Conservation (phyloP, 1,284 basidiomycete genomes). For the Cutaneotrichosporon daszewskae region DNA sequence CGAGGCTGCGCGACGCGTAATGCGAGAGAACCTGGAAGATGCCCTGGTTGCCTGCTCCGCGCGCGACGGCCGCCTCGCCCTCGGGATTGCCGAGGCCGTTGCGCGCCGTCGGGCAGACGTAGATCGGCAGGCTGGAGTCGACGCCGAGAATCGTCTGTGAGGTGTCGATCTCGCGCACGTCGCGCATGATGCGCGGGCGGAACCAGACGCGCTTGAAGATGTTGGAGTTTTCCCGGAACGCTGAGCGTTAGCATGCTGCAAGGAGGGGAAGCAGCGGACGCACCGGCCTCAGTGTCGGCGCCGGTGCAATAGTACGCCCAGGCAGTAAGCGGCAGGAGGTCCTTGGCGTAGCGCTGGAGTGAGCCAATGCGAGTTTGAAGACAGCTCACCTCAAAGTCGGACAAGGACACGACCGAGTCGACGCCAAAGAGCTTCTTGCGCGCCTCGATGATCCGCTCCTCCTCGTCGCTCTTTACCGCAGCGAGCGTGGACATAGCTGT, state of each 20-base stretch:
- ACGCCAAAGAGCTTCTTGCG: conserved; percentile 27
- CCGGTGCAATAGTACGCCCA: conserved; percentile 74
- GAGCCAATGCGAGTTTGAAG: too few relatives aligned
- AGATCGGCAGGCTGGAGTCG: conserved; percentile 65
- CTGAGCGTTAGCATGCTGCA: conserved; percentile 5
- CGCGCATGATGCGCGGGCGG: conserved; percentile 66
- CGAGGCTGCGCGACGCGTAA: conserved; percentile 46
- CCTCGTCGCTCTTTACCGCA: conserved; percentile 11
- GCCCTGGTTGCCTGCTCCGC: conserved; percentile 44
- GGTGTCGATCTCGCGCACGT: conserved; percentile 63
- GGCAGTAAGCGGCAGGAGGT: conserved; percentile 63
- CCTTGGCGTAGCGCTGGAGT: conserved; percentile 52
- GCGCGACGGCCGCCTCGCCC: conserved; percentile 50
- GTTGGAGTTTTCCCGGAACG: conserved; percentile 57
- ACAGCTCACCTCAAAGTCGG: conserved; percentile 38
- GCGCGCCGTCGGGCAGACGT: conserved; percentile 63
- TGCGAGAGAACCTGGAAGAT: conserved; percentile 49
- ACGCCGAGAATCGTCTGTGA: conserved; percentile 69
- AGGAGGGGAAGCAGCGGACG: conserved; percentile 24
- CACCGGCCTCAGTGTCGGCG: conserved; percentile 69
- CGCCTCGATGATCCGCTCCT: conserved; percentile 19
- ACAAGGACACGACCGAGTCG: conserved; percentile 29
- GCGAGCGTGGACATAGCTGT: conserved; percentile 7
- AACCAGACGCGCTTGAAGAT: conserved; percentile 76
- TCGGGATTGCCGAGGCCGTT: conserved; percentile 49